Evolutionary conservation across 2,329 filamentous ascomycete species (phyloP).

Genomic region (Periglandula ipomoeae): DNA sequence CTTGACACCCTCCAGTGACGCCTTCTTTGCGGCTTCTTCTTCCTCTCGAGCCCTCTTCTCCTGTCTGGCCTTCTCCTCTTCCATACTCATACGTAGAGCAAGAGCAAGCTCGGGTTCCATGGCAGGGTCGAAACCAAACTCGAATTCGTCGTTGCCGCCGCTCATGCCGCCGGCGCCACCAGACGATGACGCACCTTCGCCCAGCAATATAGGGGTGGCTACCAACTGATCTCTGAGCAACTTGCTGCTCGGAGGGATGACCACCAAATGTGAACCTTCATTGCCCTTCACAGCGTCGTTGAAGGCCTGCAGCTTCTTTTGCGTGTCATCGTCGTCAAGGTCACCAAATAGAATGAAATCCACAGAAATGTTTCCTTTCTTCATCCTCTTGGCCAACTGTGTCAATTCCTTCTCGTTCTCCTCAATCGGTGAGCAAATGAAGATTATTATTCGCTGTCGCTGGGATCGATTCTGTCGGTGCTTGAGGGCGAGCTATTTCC

Average conservation of each 20-base stretch:
- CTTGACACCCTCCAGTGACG: conserved; percentile 70
- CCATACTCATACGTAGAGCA: conserved; percentile 92
- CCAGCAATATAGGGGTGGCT: conserved; percentile 79
- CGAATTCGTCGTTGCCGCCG: conserved; percentile 54
- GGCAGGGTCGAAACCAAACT: conserved; percentile 81
- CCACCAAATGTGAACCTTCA: conserved; percentile 84
- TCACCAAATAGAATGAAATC: conserved; percentile 96
- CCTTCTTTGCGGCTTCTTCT: conserved; percentile 63
- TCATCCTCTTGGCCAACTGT: conserved; percentile 94
- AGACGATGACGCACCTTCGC: conserved; percentile 53
- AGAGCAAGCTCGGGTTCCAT: conserved; percentile 90
- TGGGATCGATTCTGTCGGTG: conserved; percentile 97
- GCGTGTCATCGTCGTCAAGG: conserved; percentile 75
- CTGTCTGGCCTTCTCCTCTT: conserved; percentile 91
- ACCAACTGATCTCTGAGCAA: conserved; percentile 89
- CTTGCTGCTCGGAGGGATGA: conserved; percentile 84
- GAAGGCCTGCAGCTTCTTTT: conserved; percentile 89
- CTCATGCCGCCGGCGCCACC: conserved; percentile 44
- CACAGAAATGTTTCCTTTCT: conserved; percentile 90
- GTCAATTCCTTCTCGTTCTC: conserved; percentile 85
- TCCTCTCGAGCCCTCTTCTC: conserved; percentile 76
- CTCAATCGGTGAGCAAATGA: conserved; percentile 84
- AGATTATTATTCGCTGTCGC: conserved; percentile 92
- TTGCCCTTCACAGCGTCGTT: conserved; percentile 86
- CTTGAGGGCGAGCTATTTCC: conserved; percentile 76